A percentile compares a stretch with the other conserved stretches of the same genome.
These are phyloP conservation scores for Leavenworthia alabamica DNA, from an alignment of 345 rosid species.

Conservation along the genomic window DNA sequence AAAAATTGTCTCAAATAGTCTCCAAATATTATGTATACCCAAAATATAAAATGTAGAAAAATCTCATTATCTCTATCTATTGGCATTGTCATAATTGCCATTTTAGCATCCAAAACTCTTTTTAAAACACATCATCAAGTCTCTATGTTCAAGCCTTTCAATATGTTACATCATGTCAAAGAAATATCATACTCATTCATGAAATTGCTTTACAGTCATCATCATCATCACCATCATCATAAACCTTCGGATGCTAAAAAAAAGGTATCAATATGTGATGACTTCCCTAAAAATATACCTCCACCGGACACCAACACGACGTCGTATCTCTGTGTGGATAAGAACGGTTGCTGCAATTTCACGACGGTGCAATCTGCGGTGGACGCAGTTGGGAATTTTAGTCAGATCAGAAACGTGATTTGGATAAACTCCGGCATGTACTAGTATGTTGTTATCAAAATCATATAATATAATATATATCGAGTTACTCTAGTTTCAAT, in stretches of 20 bases:
- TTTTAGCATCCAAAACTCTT: constrained; percentile 34
- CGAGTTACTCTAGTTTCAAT: neutral
- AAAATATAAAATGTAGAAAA: constrained; percentile 30
- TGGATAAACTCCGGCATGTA: constrained; percentile 87
- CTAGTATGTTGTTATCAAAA: constrained; percentile 40
- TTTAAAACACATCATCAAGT: constrained; percentile 5
- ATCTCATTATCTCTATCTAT: constrained; percentile 30
- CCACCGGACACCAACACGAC: constrained; percentile 69
- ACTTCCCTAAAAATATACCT: constrained; percentile 53
- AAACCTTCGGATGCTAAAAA: constrained; percentile 27
- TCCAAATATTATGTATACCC: neutral
- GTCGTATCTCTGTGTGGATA: constrained; percentile 62
- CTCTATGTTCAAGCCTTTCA: constrained; percentile 4
- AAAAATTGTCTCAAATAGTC: neutral
- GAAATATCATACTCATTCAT: constrained; percentile 16
- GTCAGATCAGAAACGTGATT: constrained; percentile 53
- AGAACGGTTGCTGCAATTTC: constrained; percentile 80
- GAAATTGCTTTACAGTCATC: neutral
- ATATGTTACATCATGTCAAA: neutral
- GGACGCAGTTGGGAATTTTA: constrained; percentile 48
- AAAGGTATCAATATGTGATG: constrained; percentile 49
- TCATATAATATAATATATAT: neutral
- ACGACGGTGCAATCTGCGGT: constrained; percentile 78
- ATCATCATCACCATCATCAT: constrained; percentile 11
- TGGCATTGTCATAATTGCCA: constrained; percentile 37